Percentiles rank a stretch among this genome's conserved stretches.
These are phyloP conservation scores for Vicia villosa DNA, from an alignment of 306 rosid species.

Conservation along the genomic window DNA sequence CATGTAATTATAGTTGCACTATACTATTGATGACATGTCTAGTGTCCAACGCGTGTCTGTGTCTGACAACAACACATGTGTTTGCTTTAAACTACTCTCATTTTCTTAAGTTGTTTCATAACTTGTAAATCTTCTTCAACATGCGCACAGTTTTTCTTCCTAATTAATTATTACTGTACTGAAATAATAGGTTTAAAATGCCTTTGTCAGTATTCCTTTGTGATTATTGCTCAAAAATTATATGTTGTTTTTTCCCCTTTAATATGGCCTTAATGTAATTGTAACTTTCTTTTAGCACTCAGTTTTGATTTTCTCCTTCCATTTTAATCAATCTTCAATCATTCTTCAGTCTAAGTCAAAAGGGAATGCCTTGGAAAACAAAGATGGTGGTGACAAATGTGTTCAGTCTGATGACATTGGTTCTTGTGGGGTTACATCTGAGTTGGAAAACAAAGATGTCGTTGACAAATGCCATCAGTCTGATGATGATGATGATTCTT, in stretches of 20 bases:
- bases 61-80: not conserved
- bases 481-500: constrained; percentile 55
- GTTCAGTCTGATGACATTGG: constrained; percentile 37
- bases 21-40: too few species aligned
- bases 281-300: not conserved
- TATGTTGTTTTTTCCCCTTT: not conserved
- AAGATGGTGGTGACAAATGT: constrained; percentile 41
- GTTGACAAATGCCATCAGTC: constrained; percentile 37
- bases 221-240: not conserved
- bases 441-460: constrained; percentile 44
- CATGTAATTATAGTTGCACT: not conserved
- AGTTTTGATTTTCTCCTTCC: constrained; percentile 7
- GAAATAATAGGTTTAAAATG: not conserved
- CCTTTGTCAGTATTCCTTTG: constrained; percentile 1
- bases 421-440: constrained; percentile 7
- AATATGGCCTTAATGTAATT: not conserved
- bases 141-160: not conserved
- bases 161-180: not conserved
- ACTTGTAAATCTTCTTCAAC: constrained; percentile 6
- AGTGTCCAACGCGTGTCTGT: too few species aligned
- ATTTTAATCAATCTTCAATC: constrained; percentile 27
- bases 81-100: not conserved
- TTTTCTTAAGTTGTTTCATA: not conserved
- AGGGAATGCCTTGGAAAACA: constrained; percentile 41
- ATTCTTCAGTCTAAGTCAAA: constrained; percentile 39